A percentile compares a stretch with the other conserved stretches of the same genome.
phyloP scores from a whole-genome alignment of 2,329 filamentous ascomycete genomes.

The Chaetomiaceae sp. region DNA sequence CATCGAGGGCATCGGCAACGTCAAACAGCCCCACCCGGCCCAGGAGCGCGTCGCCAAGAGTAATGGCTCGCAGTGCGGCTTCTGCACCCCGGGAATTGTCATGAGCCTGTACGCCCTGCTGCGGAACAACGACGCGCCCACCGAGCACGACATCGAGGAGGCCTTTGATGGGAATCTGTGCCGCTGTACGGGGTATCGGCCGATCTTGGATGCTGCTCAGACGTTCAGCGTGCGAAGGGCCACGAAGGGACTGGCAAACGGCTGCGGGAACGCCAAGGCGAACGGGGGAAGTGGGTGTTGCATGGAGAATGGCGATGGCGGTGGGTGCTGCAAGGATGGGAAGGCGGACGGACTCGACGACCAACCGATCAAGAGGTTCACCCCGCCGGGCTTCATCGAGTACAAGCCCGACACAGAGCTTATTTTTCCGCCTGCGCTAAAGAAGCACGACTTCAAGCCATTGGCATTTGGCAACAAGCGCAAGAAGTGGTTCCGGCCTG shows the following conservation, averaged over 20 bases:
- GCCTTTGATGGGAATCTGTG: slow-evolving; percentile 96
- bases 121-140: slow-evolving; percentile 72
- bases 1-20: slow-evolving; percentile 88
- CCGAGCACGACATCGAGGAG: slow-evolving; percentile 82
- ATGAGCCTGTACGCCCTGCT: slow-evolving; percentile 95
- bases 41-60: slow-evolving; percentile 88
- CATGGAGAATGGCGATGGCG: slow-evolving; percentile 47
- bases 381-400: slow-evolving; percentile 84
- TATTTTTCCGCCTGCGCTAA: slow-evolving; percentile 83
- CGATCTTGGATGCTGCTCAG: slow-evolving; percentile 89
- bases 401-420: slow-evolving; percentile 91
- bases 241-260: slow-evolving; percentile 35
- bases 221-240: slow-evolving; percentile 60
- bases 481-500: slow-evolving; percentile 89
- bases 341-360: slow-evolving; percentile 47
- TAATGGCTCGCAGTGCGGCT: slow-evolving; percentile 88
- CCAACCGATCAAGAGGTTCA: slow-evolving; percentile 61
- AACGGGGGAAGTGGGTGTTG: slow-evolving; percentile 51
- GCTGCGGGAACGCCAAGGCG: slow-evolving; percentile 56
- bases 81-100: slow-evolving; percentile 95
- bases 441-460: slow-evolving; percentile 74
- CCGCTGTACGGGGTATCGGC: slow-evolving; percentile 89
- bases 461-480: slow-evolving; percentile 89
- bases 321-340: slow-evolving; percentile 62
- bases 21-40: slow-evolving; percentile 77